Base-by-base conservation (phyloP, 805 yeast genomes). In the Tetrapisispora phaffii region DNA sequence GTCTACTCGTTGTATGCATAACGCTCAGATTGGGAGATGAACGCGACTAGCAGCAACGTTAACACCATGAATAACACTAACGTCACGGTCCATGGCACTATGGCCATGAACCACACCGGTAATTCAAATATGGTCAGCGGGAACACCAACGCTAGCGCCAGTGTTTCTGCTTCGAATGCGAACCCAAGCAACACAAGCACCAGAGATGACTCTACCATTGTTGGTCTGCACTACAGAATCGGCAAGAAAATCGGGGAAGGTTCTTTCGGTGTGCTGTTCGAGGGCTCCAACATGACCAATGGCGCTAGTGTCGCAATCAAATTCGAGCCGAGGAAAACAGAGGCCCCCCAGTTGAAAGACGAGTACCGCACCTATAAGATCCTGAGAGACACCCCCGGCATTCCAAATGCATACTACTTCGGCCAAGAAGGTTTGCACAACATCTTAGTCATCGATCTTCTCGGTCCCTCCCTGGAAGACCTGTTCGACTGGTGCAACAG, bases 191-290 rank as follows among this genome's bases (percentile, higher is more conserved):
- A 38, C 17, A 12, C 23, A 2, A 38, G 41, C 24, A 38, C 41
- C 2, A 40, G 41, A 23, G 47, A 42, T 13, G 48, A 45, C 38
- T 45, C 48, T 2, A 45, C 48, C 3, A 69, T 71, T 39, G 96
- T 93, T 39, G 98, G 98, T 21, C 80, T 90, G 49, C 98, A 93
- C 71, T 93, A 89, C 69, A 84, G 88, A 56, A 93, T 93, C 46
- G 98, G 97, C 47, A 90, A 89, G 66, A 93, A 93, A 69, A 89
- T 93, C 50, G 98, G 98, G 47, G 97, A 93, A 68, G 98, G 98
- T 37, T 90, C 97, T 4, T 93, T 93, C 65, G 98, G 98, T 46
- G 95, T 93, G 44, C 83, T 93, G 48, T 93, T 93, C 63, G 97
- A 93, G 69, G 98, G 98, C 50, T 77, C 86, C 36, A 90, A 93